Evolutionary conservation across 805 yeast genomes (phyloP).

Genomic region (Torulaspora maleeae): DNA sequence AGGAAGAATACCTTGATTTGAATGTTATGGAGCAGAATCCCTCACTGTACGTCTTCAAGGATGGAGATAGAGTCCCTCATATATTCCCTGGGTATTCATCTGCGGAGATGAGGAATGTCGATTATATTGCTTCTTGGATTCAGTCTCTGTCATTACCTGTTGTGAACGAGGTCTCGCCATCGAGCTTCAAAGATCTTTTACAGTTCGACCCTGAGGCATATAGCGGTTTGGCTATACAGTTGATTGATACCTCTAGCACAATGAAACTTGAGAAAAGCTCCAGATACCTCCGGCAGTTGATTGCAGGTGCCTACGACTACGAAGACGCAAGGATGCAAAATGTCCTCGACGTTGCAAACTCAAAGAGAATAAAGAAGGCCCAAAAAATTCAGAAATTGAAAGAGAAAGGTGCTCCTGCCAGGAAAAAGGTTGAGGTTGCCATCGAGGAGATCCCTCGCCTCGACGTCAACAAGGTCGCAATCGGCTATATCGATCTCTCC

Average conservation of each 20-base stretch:
- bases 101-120: slow-evolving; percentile 53
- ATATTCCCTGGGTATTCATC: slow-evolving; percentile 60
- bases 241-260: slow-evolving; percentile 24
- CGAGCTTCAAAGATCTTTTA: slow-evolving; percentile 19
- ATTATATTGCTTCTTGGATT: slow-evolving; percentile 48
- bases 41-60: slow-evolving; percentile 56
- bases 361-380: slow-evolving; percentile 41
- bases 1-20: slow-evolving; percentile 46
- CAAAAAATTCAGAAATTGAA: slow-evolving; percentile 43
- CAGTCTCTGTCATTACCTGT: slow-evolving; percentile 47
- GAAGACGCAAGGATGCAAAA: slow-evolving; percentile 41
- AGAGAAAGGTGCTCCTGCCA: slow-evolving; percentile 40
- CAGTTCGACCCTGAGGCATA: slow-evolving; percentile 17
- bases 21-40: slow-evolving; percentile 58
- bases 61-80: slow-evolving; percentile 47
- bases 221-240: slow-evolving; percentile 21
- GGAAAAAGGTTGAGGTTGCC: slow-evolving; percentile 45
- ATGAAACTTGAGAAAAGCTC: slow-evolving; percentile 22
- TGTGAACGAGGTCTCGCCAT: slow-evolving; percentile 48
- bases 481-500: slow-evolving; percentile 50
- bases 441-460: slow-evolving; percentile 46
- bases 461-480: slow-evolving; percentile 40
- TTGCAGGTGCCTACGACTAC: slow-evolving; percentile 45
- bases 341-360: slow-evolving; percentile 37
- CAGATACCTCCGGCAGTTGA: slow-evolving; percentile 21